Conservation (phyloP, 495 filamentous ascomycete genomes). For the Daldinia bambusicola region DNA sequence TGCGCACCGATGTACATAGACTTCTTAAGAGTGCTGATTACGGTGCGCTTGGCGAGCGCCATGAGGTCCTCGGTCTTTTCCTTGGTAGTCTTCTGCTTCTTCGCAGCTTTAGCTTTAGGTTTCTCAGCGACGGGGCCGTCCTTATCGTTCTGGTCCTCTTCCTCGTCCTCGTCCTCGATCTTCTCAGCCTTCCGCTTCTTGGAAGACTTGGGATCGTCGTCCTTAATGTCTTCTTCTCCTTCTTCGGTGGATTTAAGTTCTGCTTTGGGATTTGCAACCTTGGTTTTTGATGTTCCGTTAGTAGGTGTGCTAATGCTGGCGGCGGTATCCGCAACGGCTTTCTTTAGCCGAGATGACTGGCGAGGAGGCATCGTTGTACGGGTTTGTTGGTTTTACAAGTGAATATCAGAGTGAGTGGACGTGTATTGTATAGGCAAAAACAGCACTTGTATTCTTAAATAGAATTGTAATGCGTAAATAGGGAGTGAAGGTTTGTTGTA, state of each 20-base stretch:
- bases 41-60: conserved; percentile 75
- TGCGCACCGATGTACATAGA: conserved; percentile 90
- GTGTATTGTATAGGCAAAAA: neutral
- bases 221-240: neutral
- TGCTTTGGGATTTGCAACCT: conserved; percentile 38
- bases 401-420: conserved; percentile 5
- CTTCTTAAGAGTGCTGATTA: conserved; percentile 67
- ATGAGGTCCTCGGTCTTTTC: conserved; percentile 61
- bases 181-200: conserved; percentile 52
- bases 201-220: conserved; percentile 30
- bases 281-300: conserved; percentile 26
- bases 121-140: conserved; percentile 36
- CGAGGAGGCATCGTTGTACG: conserved; percentile 42
- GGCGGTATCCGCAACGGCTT: conserved; percentile 25
- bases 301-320: conserved; percentile 8
- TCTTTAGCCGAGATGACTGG: conserved; percentile 33
- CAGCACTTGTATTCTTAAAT: neutral
- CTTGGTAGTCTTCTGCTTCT: conserved; percentile 60
- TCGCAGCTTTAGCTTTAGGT: conserved; percentile 50
- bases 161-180: conserved; percentile 40
- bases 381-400: neutral
- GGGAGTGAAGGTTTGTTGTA: neutral
- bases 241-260: conserved; percentile 42
- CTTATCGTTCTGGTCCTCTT: conserved; percentile 40
- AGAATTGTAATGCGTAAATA: neutral